Base-by-base conservation (phyloP, 352 stramenopile species). In the Peronospora destructor region DNA sequence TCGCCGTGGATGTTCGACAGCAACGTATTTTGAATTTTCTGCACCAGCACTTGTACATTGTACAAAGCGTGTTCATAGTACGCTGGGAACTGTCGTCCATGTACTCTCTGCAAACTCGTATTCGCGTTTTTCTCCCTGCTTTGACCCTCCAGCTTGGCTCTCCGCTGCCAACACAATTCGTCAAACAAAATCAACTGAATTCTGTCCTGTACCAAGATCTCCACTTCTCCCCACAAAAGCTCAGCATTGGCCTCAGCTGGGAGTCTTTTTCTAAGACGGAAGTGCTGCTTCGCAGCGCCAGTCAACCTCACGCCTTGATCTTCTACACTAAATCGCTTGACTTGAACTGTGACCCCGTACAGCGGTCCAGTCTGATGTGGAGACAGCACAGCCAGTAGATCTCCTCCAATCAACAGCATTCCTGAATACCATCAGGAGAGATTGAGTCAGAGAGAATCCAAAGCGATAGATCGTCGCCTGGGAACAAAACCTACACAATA, bases 401-500 rank as follows among this genome's bases (percentile, higher is more conserved):
- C 67, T 6, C 62, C 64, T 17, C 84, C 73, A 28, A 40, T 69
- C 3, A 60, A 59, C 3, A 88, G 49, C 9, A 83, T 12, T 67
- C 50, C 38, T 64, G 66, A 9, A 91, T 73, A 1, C 65, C 49
- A 3, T 68, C 64, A 7, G 89, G 39, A 28, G 28, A 32, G 3
- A 55, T 76, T 12, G 64, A 73, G 25, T 80, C 67, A 0, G 79
- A 84, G 2, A 93, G 66, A 71, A 91, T 66, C 5, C 83, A 70
- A 56, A 93, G 51, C 16, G 83, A 80, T 2, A 93, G 51, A 47
- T 85, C 73, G 30, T 91, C 80, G 10, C 82, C 80, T 13, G 83
- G 83, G 53, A 93, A 93, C 14, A 93, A 66, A 46, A 93, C 75
- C 80, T 93, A 45, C 30, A 16, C 2, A 25, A 41, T 16, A 33